phyloP scores from a whole-genome alignment of 331 rosid species.

The Saraca asoca region DNA sequence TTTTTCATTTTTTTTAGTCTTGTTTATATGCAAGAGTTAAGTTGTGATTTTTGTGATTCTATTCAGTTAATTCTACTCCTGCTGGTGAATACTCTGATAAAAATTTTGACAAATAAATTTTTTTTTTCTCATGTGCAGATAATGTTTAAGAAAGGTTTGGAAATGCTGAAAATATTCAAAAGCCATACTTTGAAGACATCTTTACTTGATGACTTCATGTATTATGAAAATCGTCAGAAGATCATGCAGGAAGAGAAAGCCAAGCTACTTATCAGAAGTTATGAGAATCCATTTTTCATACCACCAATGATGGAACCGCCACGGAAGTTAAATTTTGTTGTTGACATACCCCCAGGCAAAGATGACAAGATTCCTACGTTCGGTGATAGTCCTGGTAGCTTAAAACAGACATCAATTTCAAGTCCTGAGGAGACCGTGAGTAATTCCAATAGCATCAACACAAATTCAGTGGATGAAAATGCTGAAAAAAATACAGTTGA shows the following conservation, averaged over 20 bases:
- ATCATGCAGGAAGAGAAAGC: conserved; percentile 84
- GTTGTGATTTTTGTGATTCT: neutral
- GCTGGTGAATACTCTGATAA: neutral
- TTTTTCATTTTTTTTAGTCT: too few relatives aligned
- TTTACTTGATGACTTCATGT: conserved; percentile 82
- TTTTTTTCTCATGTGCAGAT: conserved; percentile 54
- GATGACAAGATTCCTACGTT: conserved; percentile 40
- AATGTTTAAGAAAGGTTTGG: conserved; percentile 71
- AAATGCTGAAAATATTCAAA: conserved; percentile 77
- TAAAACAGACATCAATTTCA: conserved; percentile 36
- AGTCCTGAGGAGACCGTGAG: conserved; percentile 42
- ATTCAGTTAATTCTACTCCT: neutral
- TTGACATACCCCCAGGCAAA: conserved; percentile 46
- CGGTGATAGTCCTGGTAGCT: conserved; percentile 34
- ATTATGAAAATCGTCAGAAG: conserved; percentile 91
- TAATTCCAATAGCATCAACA: conserved; percentile 27
- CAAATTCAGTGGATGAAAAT: conserved; percentile 32
- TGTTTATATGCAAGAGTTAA: neutral
- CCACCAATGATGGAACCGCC: conserved; percentile 60
- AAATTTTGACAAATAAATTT: conserved; percentile 1
- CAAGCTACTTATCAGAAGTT: conserved; percentile 53
- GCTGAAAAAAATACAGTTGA: conserved; percentile 30
- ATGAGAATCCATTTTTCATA: conserved; percentile 46
- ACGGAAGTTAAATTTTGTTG: conserved; percentile 54
- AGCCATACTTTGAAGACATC: conserved; percentile 74